Evolutionary conservation across 2,329 filamentous ascomycete genomes (phyloP).

Genomic region (Fusarium armeniacum): DNA sequence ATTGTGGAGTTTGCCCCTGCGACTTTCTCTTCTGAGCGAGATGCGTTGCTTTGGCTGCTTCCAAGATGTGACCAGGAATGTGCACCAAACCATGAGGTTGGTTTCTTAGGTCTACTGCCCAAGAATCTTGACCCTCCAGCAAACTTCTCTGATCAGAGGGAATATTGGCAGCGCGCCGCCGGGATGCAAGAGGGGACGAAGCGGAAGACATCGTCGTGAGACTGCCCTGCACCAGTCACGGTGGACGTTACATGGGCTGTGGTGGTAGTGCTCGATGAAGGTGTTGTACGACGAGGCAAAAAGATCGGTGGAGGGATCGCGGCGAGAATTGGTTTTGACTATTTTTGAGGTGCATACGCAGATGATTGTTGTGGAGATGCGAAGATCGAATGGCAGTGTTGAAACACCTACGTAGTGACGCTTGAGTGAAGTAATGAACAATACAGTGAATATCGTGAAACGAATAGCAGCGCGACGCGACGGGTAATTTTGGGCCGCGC

Average conservation of each 20-base stretch:
- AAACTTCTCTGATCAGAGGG: slow-evolving; percentile 58
- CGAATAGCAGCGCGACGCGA: slow-evolving; percentile 38
- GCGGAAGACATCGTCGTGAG: slow-evolving; percentile 49
- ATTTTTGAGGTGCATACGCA: neutral
- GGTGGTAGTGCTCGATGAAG: slow-evolving; percentile 13
- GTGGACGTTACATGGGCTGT: slow-evolving; percentile 45
- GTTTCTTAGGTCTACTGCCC: slow-evolving; percentile 52
- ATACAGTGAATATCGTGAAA: slow-evolving; percentile 14
- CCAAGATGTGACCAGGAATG: slow-evolving; percentile 56
- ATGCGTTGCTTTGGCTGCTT: slow-evolving; percentile 51
- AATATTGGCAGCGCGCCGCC: slow-evolving; percentile 52
- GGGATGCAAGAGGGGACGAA: slow-evolving; percentile 48
- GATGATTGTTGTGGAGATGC: neutral
- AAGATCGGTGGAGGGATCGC: neutral
- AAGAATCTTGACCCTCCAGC: slow-evolving; percentile 55
- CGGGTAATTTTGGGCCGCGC: slow-evolving; percentile 43
- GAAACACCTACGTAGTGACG: neutral
- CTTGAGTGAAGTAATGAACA: slow-evolving; percentile 11
- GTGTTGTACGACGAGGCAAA: slow-evolving; percentile 13
- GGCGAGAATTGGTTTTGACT: slow-evolving; percentile 5
- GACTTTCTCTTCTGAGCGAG: slow-evolving; percentile 11
- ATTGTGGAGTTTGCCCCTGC: slow-evolving; percentile 11
- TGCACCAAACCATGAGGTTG: slow-evolving; percentile 49
- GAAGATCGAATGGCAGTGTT: neutral
- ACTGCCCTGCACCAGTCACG: slow-evolving; percentile 33